These are phyloP conservation scores for Amanita thiersii DNA, from an alignment of 768 basidiomycete genomes.

Conservation along the genomic window DNA sequence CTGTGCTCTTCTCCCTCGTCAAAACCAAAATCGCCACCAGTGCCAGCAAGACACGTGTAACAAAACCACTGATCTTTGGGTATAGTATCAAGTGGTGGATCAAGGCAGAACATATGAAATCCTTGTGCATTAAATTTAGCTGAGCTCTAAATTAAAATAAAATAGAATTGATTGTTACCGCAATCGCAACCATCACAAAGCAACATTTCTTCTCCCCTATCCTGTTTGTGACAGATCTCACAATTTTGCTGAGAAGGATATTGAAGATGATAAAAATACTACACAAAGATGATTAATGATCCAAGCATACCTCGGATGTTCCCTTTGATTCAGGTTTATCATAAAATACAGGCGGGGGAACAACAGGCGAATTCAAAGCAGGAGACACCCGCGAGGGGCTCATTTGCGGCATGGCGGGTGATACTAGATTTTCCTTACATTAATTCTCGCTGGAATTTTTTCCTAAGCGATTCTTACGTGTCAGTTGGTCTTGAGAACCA, in stretches of 20 bases:
- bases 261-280: slow-evolving; percentile 17
- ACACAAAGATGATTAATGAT: slow-evolving; percentile 20
- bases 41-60: slow-evolving; percentile 81
- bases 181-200: slow-evolving; percentile 47
- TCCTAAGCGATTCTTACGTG: slow-evolving; percentile 20
- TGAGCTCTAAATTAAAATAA: background rate
- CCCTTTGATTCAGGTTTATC: slow-evolving; percentile 37
- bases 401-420: background rate
- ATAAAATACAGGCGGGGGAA: slow-evolving; percentile 40
- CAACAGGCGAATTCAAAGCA: slow-evolving; percentile 21
- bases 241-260: slow-evolving; percentile 60
- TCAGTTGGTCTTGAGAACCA: slow-evolving; percentile 41
- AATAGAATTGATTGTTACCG: slow-evolving; percentile 20
- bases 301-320: slow-evolving; percentile 43
- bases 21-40: slow-evolving; percentile 95
- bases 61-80: slow-evolving; percentile 98
- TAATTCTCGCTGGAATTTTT: slow-evolving; percentile 8
- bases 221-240: slow-evolving; percentile 88
- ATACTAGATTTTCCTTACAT: too few relatives aligned
- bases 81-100: slow-evolving; percentile 78
- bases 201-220: slow-evolving; percentile 86
- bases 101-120: slow-evolving; percentile 95
- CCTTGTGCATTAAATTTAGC: slow-evolving; percentile 36
- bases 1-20: slow-evolving; percentile 97
- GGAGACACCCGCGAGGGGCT: background rate